Conservation (phyloP, 2,329 filamentous ascomycete species). For the Fusarium penzigii region DNA sequence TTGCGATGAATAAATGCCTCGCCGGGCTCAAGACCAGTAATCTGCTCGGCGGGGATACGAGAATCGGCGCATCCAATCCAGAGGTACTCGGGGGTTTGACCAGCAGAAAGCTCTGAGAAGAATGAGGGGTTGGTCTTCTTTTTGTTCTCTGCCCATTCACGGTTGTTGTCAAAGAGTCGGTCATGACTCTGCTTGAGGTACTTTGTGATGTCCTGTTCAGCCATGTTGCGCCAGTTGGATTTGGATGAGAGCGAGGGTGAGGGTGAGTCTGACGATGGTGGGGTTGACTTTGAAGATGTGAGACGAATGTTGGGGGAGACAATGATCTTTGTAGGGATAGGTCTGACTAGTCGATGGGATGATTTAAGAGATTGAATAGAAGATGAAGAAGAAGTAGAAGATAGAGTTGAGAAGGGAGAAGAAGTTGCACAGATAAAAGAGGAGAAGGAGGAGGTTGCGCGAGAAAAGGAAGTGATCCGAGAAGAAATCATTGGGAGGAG, state of each 20-base stretch:
- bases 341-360: neutral
- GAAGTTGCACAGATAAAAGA: conserved; percentile 2
- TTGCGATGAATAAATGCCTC: conserved; percentile 95
- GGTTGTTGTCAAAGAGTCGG: conserved; percentile 69
- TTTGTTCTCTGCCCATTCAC: conserved; percentile 64
- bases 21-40: conserved; percentile 80
- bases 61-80: conserved; percentile 94
- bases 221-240: conserved; percentile 32
- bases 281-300: conserved; percentile 8
- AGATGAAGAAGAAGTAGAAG: neutral
- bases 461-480: conserved; percentile 17
- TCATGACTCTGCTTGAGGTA: conserved; percentile 67
- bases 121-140: conserved; percentile 60
- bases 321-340: conserved; percentile 1
- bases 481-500: conserved; percentile 25
- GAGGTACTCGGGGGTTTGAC: conserved; percentile 70
- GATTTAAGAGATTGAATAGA: neutral
- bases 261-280: conserved; percentile 1
- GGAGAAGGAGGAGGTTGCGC: conserved; percentile 8
- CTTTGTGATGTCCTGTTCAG: conserved; percentile 45
- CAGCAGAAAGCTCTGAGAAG: conserved; percentile 63
- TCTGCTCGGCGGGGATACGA: conserved; percentile 86
- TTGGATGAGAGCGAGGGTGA: conserved; percentile 8
- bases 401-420: conserved; percentile 1
- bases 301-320: conserved; percentile 11